Conservation (phyloP, 768 basidiomycete genomes). For the Rhizopogon sp. region DNA sequence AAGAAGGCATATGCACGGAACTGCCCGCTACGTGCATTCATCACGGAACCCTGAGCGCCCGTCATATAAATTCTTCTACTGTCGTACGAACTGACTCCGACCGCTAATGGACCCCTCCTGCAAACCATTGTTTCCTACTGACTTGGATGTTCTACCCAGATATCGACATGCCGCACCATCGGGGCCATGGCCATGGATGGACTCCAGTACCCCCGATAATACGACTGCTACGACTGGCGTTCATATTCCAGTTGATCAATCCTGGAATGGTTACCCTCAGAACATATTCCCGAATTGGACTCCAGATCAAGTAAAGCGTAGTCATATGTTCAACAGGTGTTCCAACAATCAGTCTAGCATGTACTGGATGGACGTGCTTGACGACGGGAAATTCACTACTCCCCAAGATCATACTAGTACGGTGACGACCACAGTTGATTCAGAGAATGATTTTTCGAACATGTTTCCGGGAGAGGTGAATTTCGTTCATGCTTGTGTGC, state of each 20-base stretch:
- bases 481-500: not conserved
- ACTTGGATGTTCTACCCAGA: not conserved
- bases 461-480: constrained; percentile 29
- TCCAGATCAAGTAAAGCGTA: constrained; percentile 22
- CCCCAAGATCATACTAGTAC: not conserved
- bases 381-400: constrained; percentile 8
- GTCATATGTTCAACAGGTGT: constrained; percentile 22
- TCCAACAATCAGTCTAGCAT: constrained; percentile 13
- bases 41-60: too few relatives aligned
- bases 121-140: too few relatives aligned
- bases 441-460: constrained; percentile 30
- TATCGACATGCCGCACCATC: constrained; percentile 18
- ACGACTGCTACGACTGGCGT: not conserved
- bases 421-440: constrained; percentile 9
- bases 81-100: too few relatives aligned
- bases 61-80: too few relatives aligned
- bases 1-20: too few relatives aligned
- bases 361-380: constrained; percentile 19
- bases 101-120: too few relatives aligned
- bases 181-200: constrained; percentile 33
- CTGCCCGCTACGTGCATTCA: too few relatives aligned
- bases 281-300: constrained; percentile 30
- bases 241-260: not conserved
- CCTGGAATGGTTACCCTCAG: constrained; percentile 19
- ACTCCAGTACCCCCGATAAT: not conserved